A percentile compares a stretch with the other conserved stretches of the same genome.
These are phyloP conservation scores for Geum urbanum DNA, from an alignment of 306 rosid genomes.

Conservation along the genomic window DNA sequence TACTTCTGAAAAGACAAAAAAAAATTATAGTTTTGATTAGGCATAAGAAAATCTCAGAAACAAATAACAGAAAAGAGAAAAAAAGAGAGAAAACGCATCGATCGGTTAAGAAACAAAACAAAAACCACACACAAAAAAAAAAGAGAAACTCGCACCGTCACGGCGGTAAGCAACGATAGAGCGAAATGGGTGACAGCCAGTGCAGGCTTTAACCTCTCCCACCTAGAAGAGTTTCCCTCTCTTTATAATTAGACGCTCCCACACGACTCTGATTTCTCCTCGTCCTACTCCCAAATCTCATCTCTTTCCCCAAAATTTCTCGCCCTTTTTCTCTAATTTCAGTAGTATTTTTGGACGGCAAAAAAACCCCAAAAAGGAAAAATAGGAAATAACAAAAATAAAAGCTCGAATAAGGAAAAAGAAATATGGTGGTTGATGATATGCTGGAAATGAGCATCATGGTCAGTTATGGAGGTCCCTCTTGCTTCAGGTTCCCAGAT, in stretches of 20 bases:
- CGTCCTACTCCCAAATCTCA: not conserved
- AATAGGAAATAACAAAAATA: not conserved
- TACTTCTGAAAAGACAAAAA: too few species aligned
- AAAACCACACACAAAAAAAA: not conserved
- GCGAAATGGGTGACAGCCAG: conserved; percentile 39
- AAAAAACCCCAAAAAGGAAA: not conserved
- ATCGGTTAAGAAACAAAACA: not conserved
- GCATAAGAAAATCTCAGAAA: too few species aligned
- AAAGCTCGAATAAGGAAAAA: conserved; percentile 3
- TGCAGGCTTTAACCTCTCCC: conserved; percentile 42
- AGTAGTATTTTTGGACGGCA: conserved; percentile 7
- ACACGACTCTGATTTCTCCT: conserved; percentile 26
- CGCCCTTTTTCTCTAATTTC: not conserved
- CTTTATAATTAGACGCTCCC: conserved; percentile 39
- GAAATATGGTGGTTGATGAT: conserved; percentile 63
- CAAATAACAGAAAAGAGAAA: too few species aligned
- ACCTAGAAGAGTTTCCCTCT: not conserved
- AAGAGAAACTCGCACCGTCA: conserved; percentile 34
- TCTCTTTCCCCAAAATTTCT: not conserved
- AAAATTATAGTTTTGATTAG: too few species aligned
- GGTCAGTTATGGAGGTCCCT: conserved; percentile 49
- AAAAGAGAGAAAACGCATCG: not conserved
- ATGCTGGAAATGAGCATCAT: conserved; percentile 52
- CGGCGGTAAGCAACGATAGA: conserved; percentile 48
- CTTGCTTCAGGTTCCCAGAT: conserved; percentile 62